Base-by-base conservation (phyloP, 1,284 basidiomycete genomes). In the Cronartium ribicola region DNA sequence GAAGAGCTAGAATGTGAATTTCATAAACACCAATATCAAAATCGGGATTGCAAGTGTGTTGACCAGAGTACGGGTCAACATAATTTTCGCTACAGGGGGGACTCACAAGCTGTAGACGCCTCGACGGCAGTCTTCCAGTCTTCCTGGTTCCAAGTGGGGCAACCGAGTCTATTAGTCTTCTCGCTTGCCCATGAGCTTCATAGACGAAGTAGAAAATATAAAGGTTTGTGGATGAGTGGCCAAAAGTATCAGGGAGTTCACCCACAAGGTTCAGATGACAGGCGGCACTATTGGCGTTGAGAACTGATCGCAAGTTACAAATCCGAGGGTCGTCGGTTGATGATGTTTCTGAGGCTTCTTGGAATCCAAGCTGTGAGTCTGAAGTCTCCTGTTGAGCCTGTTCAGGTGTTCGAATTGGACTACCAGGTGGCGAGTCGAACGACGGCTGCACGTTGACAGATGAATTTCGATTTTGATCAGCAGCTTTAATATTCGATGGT, bases 201-300 rank as follows among this genome's bases (percentile, higher is more conserved):
- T 51, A 57, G 77, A n/a, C 75, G 51, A 60, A 46, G 46, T 37
- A 40, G 59, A 5, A 20, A 66, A 64, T n/a, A n/a, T n/a, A n/a
- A n/a, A n/a, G n/a, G n/a, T n/a, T n/a, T n/a, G n/a, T 22, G 13
- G 6, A 3, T 46, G 60, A 55, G 48, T n/a, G 17, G 59, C 66
- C 36, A 55, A 63, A 3, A 55, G 51, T 43, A 51, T 29, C 22
- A 63, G 62, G 29, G 48, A 6, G 22, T 40, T 51, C 66, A 79
- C 86, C 78, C 79, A 90, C 91, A 79, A 90, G 81, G 79, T 90
- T 90, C 2, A 90, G 84, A 79, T 88, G 84, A 78, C 89, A 91
- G 70, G 91, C 92, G 0, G 86, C 91, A 46, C 92, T 87, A 78
- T 94, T 94, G 46, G 89, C 87, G 78, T 90, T 86, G 75, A 93